Conservation (phyloP, 257 asterid genomes). For the Lycium barbarum region DNA sequence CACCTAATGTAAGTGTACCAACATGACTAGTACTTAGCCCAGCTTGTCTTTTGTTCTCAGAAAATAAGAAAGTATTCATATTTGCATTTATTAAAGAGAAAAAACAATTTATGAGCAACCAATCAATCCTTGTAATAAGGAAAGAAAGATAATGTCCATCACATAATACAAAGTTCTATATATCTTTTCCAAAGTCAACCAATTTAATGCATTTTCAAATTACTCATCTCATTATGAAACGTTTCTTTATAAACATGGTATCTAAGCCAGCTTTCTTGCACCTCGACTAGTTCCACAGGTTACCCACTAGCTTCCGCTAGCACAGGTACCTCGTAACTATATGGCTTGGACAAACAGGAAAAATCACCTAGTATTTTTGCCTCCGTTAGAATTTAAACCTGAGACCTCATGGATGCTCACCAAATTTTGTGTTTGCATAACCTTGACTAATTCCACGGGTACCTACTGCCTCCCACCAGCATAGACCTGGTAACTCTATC, state of each 20-base stretch:
- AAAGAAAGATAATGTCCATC: neutral
- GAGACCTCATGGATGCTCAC: neutral
- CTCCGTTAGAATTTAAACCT: neutral
- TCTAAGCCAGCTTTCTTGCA: rapidly evolving
- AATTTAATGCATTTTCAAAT: neutral
- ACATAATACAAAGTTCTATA: neutral
- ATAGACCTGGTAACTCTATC: too few relatives aligned
- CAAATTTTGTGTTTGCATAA: too few relatives aligned
- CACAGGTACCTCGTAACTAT: neutral
- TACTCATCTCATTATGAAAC: neutral
- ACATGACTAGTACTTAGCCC: neutral
- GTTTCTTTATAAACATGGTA: neutral
- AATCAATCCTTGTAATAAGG: neutral
- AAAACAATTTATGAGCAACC: neutral
- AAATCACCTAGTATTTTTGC: neutral
- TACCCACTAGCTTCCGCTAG: neutral
- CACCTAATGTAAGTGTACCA: neutral
- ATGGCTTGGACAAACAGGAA: neutral
- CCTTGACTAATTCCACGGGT: too few relatives aligned
- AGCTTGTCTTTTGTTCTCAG: neutral
- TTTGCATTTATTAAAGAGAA: neutral
- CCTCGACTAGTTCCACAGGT: neutral
- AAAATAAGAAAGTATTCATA: neutral
- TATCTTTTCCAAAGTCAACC: neutral
- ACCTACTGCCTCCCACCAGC: too few relatives aligned